phyloP scores from a whole-genome alignment of 495 filamentous ascomycete genomes.

The Parathielavia hyrcaniae region DNA sequence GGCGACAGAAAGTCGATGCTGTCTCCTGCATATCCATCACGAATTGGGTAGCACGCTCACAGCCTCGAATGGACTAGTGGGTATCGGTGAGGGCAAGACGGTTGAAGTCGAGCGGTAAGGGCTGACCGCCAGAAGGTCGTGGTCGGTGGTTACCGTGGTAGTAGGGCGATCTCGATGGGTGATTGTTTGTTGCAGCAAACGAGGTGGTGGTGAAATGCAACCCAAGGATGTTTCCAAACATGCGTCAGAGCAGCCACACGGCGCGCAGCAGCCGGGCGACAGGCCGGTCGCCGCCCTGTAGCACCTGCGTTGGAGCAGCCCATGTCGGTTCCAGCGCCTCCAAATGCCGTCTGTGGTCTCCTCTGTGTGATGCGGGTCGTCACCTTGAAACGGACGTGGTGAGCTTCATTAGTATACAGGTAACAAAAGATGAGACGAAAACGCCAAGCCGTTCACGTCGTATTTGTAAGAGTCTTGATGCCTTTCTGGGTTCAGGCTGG shows the following conservation, averaged over 20 bases:
- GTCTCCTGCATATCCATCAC: neutral
- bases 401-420: too few species aligned
- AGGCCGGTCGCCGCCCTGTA: conserved; percentile 26
- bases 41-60: neutral
- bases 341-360: conserved; percentile 12
- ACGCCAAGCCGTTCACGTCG: neutral
- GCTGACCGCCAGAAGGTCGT: neutral
- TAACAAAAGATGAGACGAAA: conserved; percentile 28
- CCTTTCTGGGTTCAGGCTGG: too few species aligned
- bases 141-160: neutral
- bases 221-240: conserved; percentile 15
- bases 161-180: neutral
- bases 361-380: conserved; percentile 15
- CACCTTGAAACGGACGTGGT: conserved; percentile 12
- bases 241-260: conserved; percentile 4
- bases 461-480: too few species aligned
- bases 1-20: neutral
- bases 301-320: conserved; percentile 1
- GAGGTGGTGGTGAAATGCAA: conserved; percentile 22
- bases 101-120: neutral
- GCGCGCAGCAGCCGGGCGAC: conserved; percentile 22
- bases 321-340: neutral
- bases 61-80: neutral
- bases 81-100: neutral
- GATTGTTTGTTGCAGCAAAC: conserved; percentile 3